phyloP scores from a whole-genome alignment of 2,329 filamentous ascomycete species.

The Aspergillus pseudotamarii region DNA sequence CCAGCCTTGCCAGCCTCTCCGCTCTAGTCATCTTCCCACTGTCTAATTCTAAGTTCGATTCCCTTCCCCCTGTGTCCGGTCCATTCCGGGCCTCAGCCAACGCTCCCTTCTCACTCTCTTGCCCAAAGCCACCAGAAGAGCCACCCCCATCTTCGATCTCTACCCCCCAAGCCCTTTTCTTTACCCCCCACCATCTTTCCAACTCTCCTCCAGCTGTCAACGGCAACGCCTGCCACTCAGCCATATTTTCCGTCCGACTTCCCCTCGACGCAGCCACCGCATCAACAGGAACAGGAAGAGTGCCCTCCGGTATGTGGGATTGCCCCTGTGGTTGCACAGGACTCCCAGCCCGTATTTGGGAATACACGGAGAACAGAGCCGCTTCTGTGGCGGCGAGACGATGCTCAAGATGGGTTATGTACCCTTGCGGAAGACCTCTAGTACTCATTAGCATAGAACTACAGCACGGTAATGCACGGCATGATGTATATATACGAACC shows the following conservation, averaged over 20 bases:
- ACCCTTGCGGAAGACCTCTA: constrained; percentile 35
- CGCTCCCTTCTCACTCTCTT: not conserved
- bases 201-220: not conserved
- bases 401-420: constrained; percentile 43
- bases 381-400: constrained; percentile 37
- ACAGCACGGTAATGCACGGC: not conserved
- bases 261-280: not conserved
- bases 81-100: not conserved
- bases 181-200: constrained; percentile 9
- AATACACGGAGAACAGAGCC: constrained; percentile 27
- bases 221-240: constrained; percentile 8
- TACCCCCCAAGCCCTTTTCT: not conserved
- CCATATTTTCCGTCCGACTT: constrained; percentile 4
- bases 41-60: not conserved
- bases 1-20: constrained; percentile 1
- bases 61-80: not conserved
- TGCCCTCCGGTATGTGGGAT: not conserved
- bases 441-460: not conserved
- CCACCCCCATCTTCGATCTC: not conserved
- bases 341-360: constrained; percentile 8
- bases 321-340: not conserved
- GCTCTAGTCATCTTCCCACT: not conserved
- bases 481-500: constrained; percentile 8
- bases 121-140: not conserved
- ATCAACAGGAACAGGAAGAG: not conserved